phyloP scores from a whole-genome alignment of 2,329 filamentous ascomycete species.

The Chaetomiaceae sp. region DNA sequence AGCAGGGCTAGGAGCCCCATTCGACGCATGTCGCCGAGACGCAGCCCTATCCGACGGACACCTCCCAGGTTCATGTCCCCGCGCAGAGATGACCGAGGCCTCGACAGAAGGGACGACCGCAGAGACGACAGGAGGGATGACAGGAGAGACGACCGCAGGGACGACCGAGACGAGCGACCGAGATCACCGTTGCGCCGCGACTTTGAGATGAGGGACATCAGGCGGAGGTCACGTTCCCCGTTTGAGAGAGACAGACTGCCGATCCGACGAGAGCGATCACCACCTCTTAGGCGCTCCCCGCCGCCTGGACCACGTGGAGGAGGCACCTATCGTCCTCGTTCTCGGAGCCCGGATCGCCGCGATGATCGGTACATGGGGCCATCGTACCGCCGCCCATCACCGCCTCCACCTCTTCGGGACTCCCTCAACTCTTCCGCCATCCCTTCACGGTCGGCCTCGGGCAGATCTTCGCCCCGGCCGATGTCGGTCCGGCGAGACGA shows the following conservation, averaged over 20 bases:
- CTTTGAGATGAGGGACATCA: conserved; percentile 35
- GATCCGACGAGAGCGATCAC: conserved; percentile 33
- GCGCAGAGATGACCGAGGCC: conserved; percentile 34
- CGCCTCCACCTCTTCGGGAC: conserved; percentile 45
- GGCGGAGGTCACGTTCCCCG: conserved; percentile 51
- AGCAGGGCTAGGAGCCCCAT: conserved; percentile 35
- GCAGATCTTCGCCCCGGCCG: conserved; percentile 50
- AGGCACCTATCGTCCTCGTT: conserved; percentile 49
- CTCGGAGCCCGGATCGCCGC: conserved; percentile 47
- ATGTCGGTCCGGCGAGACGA: conserved; percentile 40
- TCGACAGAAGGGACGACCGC: conserved; percentile 5
- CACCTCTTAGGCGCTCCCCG: conserved; percentile 36
- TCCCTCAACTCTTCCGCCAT: conserved; percentile 47
- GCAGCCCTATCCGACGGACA: conserved; percentile 33
- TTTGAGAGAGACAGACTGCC: conserved; percentile 41
- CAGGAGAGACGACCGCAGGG: conserved; percentile 16
- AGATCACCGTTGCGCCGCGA: conserved; percentile 37
- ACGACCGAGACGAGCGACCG: conserved; percentile 30
- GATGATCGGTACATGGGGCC: conserved; percentile 38
- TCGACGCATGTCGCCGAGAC: conserved; percentile 31
- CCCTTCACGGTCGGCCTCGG: conserved; percentile 46
- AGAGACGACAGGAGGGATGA: conserved; percentile 10
- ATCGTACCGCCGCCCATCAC: conserved; percentile 44
- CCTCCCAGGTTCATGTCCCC: conserved; percentile 36
- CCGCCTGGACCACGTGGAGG: conserved; percentile 36